Evolutionary conservation across 2,329 filamentous ascomycete genomes (phyloP), one percentile per base, ranked within the genome.

Genomic region (Hypoxylon sp.): DNA sequence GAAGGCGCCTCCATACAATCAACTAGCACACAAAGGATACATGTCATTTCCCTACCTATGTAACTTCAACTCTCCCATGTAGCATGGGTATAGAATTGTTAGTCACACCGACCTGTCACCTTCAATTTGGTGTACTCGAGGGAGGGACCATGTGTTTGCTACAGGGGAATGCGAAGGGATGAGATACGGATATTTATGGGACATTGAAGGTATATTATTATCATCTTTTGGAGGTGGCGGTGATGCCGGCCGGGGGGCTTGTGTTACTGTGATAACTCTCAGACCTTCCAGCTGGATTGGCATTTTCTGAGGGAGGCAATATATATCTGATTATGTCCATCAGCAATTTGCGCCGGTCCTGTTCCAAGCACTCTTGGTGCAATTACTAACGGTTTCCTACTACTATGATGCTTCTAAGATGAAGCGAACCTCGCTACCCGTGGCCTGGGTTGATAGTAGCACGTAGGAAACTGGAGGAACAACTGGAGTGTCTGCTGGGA

Each of bases 101-200:
- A 30, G 53, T 42, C 40, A 56, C 53, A 56, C 53, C 37, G 37
- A 56, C 25, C 33, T 6, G 11, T 57, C 7, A n/a, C 42, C 37
- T 33, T 13, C 7, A 10, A 40, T 44, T 14, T 44, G 20, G 27
- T 33, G 10, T 46, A 42, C n/a, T 11, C 44, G 14, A 6, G 20
- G 37, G 40, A 33, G 2, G 37, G 17, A 57, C 20, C 20, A 33
- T 46, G 35, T 31, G n/a, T 46, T 31, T 31, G 54, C 25, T 42
- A 33, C 14, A 31, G 20, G 27, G 48, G 30, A 33, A 48, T 20
- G 17, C 27, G 35, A 48, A 44, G 55, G 40, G 25, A 35, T 14
- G 54, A 42, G 27, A 42, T 30, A n/a, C 46, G 27, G 27, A 14
- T 40, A 30, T 48, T 57, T 31, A 48, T 30, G 40, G 31, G 30